Evolutionary conservation across 2,329 filamentous ascomycete genomes (phyloP).

Genomic region (Colletotrichum cereale): DNA sequence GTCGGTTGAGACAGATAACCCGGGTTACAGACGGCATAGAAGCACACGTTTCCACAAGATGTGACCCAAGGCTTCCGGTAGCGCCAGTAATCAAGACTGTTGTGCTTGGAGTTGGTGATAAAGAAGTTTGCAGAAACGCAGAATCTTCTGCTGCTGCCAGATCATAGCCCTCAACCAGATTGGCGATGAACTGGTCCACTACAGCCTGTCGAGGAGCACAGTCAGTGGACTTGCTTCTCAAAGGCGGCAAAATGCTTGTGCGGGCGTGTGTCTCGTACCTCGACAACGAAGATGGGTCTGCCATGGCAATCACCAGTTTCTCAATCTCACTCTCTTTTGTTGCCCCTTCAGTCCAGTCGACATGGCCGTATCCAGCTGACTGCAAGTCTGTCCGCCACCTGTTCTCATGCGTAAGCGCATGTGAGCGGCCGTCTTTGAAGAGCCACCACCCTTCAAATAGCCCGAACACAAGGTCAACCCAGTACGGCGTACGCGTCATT

Average conservation of each 20-base stretch:
- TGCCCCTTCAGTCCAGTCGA: background rate
- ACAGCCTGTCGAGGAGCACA: conserved; percentile 8
- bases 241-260: background rate
- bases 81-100: conserved; percentile 54
- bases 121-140: background rate
- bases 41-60: conserved; percentile 50
- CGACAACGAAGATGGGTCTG: conserved; percentile 2
- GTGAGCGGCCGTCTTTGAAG: conserved; percentile 45
- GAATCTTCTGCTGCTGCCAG: background rate
- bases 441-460: conserved; percentile 53
- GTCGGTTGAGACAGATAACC: conserved; percentile 62
- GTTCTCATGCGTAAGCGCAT: conserved; percentile 25
- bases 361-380: background rate
- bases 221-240: background rate
- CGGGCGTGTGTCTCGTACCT: background rate
- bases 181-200: background rate
- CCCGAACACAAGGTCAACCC: conserved; percentile 49
- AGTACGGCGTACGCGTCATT: conserved; percentile 40
- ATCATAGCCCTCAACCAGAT: background rate
- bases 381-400: background rate
- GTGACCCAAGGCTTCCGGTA: conserved; percentile 53
- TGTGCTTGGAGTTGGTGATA: background rate
- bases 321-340: conserved; percentile 35
- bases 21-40: conserved; percentile 44
- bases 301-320: conserved; percentile 30